Evolutionary conservation across 768 basidiomycete genomes (phyloP), one percentile per base, ranked within the genome.

Genomic region (Dentipellis sp.): DNA sequence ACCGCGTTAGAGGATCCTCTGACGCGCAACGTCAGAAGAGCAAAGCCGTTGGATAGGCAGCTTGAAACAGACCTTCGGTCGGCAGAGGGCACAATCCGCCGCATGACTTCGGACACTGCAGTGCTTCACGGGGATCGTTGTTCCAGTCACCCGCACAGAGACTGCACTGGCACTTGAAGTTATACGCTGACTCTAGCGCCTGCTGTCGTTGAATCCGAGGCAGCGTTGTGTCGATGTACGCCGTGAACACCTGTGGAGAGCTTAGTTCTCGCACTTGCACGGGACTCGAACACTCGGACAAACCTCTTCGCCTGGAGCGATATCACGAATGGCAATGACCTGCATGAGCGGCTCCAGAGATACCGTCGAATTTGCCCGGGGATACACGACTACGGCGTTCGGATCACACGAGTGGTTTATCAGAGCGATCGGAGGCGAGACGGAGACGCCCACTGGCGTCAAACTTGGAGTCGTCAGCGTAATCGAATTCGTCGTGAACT

Each of bases 401-500:
- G 91, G 91, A 19, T 81, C 77, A 65, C 93, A 94, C 0, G 88
- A 88, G 65, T 97, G 94, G 65, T 97, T 97, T 56, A 88, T 78
- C 10, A 97, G 73, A 0, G 94, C 94, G 4, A 86, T 71, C 0
- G 79, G 64, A 0, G 94, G 94, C 0, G 90, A 88, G 12, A 94
- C 78, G n/a, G 86, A 82, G 2, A 85, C 84, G 6, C 95, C 95
- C 37, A 97, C 74, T 0, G 94, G 87, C 2, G 81, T 78, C 14
- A 98, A 73, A 4, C 88, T 78, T 0, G 88, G 83, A 0, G 86
- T 80, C 1, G 92, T 86, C 10, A 97, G 71, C 0, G 94, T 87
- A 65, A 97, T 89, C 0, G 95, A 86, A 67, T 99, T 99, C 7
- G 91, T 89, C 10, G 83, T 81, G 66, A 97, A 94, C 94, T 98